Percentiles rank a stretch among this genome's conserved stretches.
These are phyloP conservation scores for Phialocephala subalpina DNA, from an alignment of 2,329 filamentous ascomycete species.

Conservation along the genomic window DNA sequence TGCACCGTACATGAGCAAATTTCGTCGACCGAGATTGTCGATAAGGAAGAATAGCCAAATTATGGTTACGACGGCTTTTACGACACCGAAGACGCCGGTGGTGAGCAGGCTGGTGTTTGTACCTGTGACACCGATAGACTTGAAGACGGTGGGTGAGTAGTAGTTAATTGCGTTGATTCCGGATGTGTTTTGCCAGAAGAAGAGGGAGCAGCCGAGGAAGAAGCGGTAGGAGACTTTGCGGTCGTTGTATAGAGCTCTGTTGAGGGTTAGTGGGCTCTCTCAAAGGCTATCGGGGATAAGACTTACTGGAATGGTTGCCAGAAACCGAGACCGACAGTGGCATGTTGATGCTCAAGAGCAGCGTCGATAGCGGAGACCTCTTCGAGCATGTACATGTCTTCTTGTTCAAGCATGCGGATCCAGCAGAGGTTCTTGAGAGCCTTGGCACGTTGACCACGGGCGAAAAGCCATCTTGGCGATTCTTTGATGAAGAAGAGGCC, in stretches of 20 bases:
- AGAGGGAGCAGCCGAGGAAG: slow-evolving; percentile 76
- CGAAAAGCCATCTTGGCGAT: slow-evolving; percentile 75
- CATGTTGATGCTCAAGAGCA: slow-evolving; percentile 69
- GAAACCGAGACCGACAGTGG: slow-evolving; percentile 73
- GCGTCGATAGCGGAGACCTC: slow-evolving; percentile 75
- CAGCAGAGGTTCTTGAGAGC: slow-evolving; percentile 67
- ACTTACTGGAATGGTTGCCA: slow-evolving; percentile 68
- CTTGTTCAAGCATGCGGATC: slow-evolving; percentile 64
- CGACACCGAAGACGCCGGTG: slow-evolving; percentile 79
- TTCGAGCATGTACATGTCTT: slow-evolving; percentile 61
- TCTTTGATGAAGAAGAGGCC: slow-evolving; percentile 69
- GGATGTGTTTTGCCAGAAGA: slow-evolving; percentile 55
- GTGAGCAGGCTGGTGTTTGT: slow-evolving; percentile 66
- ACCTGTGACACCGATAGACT: slow-evolving; percentile 63
- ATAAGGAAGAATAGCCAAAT: slow-evolving; percentile 75
- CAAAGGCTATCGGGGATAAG: background rate
- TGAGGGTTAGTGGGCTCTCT: background rate
- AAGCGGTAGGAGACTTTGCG: slow-evolving; percentile 72
- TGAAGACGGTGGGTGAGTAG: slow-evolving; percentile 75
- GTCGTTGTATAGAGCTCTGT: slow-evolving; percentile 57
- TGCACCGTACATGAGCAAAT: slow-evolving; percentile 71
- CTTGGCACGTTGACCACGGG: slow-evolving; percentile 65
- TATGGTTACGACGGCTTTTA: slow-evolving; percentile 74
- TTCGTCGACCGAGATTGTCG: slow-evolving; percentile 69
- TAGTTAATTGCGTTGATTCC: slow-evolving; percentile 88